Evolutionary conservation across 176 grass and related monocot species (phyloP), one percentile per base, ranked within the genome.

Genomic region (Musa itinerans): DNA sequence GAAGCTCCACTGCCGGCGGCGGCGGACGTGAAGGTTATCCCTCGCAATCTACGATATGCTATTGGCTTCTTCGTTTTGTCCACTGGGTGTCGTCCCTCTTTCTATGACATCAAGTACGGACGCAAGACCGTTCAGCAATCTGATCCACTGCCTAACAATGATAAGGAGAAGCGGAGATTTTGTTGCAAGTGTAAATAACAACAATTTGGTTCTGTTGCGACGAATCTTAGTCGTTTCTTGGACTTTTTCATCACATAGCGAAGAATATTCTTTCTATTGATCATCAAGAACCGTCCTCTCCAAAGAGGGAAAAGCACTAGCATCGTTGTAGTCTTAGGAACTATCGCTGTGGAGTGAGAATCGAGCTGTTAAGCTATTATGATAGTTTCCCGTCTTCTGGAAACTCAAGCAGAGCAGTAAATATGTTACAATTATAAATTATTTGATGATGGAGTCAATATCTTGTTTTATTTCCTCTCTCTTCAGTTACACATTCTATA

Each of bases 21-120:
- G 76, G 59, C 10, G 75, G 65, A 65, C 19, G 26, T 63, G 72
- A 78, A 84, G 90, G 84, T 87, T 52, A 74, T 67, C n/a, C 2
- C 21, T 19, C 17, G 16, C 14, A 25, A 9, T 3, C 34, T 43
- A 10, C 54, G 29, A 63, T 20, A 15, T 43, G 54, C 2, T 76
- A 27, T 54, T n/a, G 23, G 17, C 7, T 9, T 12, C 52, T 52
- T 13, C 29, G 22, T 11, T 64, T 21, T n/a, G 22, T 57, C 21
- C 21, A 34, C 34, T 43, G 34, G 34, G 34, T 61, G 8, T 7
- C 14, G 20, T 25, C 9, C 63, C 7, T 48, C 68, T 52, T 70
- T 49, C 17, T 51, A 43, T 43, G 34, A 43, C 34, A 43, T 43
- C 34, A 43, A 43, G 34, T 43, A 43, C 34, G 4, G 34, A 43